These are phyloP conservation scores for Pilasporangium apinafurcum DNA, from an alignment of 352 stramenopile species.

Conservation along the genomic window DNA sequence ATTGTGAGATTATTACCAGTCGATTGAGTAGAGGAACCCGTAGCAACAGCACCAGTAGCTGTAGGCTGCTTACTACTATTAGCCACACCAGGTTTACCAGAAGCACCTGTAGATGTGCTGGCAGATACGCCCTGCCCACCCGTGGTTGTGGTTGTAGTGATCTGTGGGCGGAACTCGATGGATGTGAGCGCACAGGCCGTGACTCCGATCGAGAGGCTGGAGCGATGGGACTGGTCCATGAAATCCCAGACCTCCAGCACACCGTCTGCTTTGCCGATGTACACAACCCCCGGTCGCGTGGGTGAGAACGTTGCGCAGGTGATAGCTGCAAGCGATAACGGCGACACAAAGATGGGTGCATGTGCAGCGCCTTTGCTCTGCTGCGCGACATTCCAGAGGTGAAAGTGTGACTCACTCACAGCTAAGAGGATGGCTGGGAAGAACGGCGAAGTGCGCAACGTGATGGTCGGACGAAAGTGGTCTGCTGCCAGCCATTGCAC, in stretches of 20 bases:
- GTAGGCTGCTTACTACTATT: constrained; percentile 1
- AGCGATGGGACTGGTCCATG: constrained; percentile 86
- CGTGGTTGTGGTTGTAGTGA: constrained; percentile 7
- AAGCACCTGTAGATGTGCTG: constrained; percentile 2
- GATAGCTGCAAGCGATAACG: constrained; percentile 68
- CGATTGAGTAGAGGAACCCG: constrained; percentile 2
- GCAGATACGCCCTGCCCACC: background rate
- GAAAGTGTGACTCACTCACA: constrained; percentile 87
- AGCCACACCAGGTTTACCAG: constrained; percentile 1
- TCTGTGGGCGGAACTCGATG: constrained; percentile 60
- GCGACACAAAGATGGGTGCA: constrained; percentile 83
- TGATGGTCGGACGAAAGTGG: constrained; percentile 81
- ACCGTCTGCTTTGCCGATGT: constrained; percentile 85
- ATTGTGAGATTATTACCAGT: constrained; percentile 18
- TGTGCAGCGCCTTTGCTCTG: constrained; percentile 25
- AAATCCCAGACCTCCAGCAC: constrained; percentile 93
- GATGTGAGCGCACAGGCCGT: constrained; percentile 86
- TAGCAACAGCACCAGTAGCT: constrained; percentile 3
- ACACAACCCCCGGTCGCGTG: constrained; percentile 82
- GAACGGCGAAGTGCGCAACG: constrained; percentile 84
- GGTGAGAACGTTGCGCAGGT: constrained; percentile 87
- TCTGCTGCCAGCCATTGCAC: constrained; percentile 88
- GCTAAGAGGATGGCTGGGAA: constrained; percentile 87
- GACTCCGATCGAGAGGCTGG: constrained; percentile 72
- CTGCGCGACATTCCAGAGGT: constrained; percentile 88